These are phyloP conservation scores for Gypsophila paniculata DNA, from an alignment of 179 eudicot species.

Conservation along the genomic window DNA sequence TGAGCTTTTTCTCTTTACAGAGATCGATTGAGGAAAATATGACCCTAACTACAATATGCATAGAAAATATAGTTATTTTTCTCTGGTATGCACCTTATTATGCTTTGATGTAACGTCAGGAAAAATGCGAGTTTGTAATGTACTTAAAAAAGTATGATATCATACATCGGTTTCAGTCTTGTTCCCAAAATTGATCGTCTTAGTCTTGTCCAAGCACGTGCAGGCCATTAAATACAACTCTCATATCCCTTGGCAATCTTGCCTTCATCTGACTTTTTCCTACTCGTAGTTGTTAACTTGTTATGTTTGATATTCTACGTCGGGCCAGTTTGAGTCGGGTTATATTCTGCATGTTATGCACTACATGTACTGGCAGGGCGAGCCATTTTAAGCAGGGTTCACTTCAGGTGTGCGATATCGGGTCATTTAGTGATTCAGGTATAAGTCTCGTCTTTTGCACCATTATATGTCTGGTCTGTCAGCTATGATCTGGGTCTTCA, in stretches of 20 bases:
- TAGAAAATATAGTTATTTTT: constrained; percentile 8
- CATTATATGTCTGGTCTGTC: no score
- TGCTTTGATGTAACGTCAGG: neutral
- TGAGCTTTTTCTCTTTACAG: neutral
- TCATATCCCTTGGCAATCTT: neutral
- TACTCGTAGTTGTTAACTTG: no score
- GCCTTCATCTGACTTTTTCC: neutral
- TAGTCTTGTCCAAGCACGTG: neutral
- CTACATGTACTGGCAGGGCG: neutral
- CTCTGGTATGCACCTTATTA: neutral
- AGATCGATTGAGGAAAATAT: constrained; percentile 13
- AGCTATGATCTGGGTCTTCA: neutral
- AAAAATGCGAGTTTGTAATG: neutral
- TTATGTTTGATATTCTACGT: neutral
- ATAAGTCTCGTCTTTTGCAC: no score
- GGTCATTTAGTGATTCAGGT: no score
- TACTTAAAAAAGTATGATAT: neutral
- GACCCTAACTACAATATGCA: constrained; percentile 19
- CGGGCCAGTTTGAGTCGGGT: neutral
- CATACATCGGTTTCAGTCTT: neutral
- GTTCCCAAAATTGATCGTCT: neutral
- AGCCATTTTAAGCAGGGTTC: no score
- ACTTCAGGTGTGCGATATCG: no score
- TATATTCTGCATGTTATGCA: neutral
- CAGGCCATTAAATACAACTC: neutral